Percentiles rank a stretch among this genome's conserved stretches.
Conservation (phyloP, 352 stramenopile species). For the Globisporangium sylvaticum region DNA sequence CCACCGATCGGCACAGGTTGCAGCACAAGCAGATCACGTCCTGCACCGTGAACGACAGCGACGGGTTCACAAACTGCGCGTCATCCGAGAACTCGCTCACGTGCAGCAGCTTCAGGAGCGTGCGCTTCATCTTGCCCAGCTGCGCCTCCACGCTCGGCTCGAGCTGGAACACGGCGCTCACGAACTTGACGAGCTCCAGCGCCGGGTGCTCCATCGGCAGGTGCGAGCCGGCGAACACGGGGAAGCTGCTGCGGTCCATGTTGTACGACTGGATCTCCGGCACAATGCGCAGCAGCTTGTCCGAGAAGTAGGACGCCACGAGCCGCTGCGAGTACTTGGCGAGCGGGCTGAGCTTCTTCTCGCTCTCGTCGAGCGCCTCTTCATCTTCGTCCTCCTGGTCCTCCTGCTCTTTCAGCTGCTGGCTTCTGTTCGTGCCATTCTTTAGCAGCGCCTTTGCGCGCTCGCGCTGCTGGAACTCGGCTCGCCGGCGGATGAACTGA, state of each 20-base stretch:
- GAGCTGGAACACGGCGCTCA: constrained; percentile 91
- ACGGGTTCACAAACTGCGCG: constrained; percentile 93
- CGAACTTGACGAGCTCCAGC: constrained; percentile 97
- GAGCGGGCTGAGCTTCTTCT: constrained; percentile 49
- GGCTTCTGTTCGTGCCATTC: constrained; percentile 1
- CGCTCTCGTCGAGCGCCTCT: constrained; percentile 25
- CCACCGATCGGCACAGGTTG: constrained; percentile 94
- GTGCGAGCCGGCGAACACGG: constrained; percentile 82
- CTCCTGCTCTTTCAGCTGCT: constrained; percentile 3
- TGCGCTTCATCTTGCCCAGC: constrained; percentile 89
- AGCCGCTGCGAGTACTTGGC: constrained; percentile 71
- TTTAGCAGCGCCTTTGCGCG: constrained; percentile 14
- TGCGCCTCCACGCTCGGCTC: constrained; percentile 90
- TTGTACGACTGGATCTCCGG: constrained; percentile 74
- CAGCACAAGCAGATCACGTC: constrained; percentile 97
- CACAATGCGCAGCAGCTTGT: constrained; percentile 76
- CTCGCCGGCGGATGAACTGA: constrained; percentile 79
- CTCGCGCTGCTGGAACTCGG: constrained; percentile 48
- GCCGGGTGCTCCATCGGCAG: constrained; percentile 81
- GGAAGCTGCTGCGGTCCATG: constrained; percentile 67
- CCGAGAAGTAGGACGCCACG: constrained; percentile 66
- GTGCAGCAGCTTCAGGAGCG: constrained; percentile 82
- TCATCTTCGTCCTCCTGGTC: constrained; percentile 32
- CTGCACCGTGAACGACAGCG: constrained; percentile 92
- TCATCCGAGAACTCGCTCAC: constrained; percentile 75